Evolutionary conservation across 306 rosid genomes (phyloP).

Genomic region (Spatholobus suberectus): DNA sequence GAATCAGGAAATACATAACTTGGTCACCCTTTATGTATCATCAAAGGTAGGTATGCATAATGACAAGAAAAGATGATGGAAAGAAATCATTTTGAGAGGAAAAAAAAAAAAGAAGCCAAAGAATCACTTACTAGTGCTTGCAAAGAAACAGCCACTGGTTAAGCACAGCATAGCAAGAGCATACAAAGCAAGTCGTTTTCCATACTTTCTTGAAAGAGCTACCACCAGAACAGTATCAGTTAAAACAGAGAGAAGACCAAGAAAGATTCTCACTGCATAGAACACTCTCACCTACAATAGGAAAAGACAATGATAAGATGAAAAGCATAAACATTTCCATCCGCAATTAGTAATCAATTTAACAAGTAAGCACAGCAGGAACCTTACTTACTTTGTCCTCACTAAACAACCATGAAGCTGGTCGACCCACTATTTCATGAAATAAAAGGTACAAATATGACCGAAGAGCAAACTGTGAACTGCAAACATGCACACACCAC

Average conservation of each 20-base stretch:
- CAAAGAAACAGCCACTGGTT: slow-evolving; percentile 96
- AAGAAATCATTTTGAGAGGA: background rate
- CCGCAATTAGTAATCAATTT: background rate
- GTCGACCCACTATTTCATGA: slow-evolving; percentile 90
- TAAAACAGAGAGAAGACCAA: slow-evolving; percentile 80
- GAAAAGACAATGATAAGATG: slow-evolving; percentile 39
- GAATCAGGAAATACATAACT: slow-evolving; percentile 21
- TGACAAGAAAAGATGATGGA: background rate
- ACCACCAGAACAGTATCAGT: slow-evolving; percentile 87
- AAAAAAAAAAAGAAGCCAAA: slow-evolving; percentile 1
- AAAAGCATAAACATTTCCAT: slow-evolving; percentile 17
- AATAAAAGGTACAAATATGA: slow-evolving; percentile 87
- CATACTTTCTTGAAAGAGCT: slow-evolving; percentile 90
- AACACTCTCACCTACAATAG: slow-evolving; percentile 84
- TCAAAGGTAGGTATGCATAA: background rate
- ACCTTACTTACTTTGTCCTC: slow-evolving; percentile 90
- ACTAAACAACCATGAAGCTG: slow-evolving; percentile 79
- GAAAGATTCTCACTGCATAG: slow-evolving; percentile 87
- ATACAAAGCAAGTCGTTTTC: slow-evolving; percentile 89
- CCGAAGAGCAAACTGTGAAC: slow-evolving; percentile 96
- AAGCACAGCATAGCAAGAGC: slow-evolving; percentile 97
- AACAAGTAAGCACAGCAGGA: slow-evolving; percentile 11
- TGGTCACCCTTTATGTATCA: background rate
- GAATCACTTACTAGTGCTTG: slow-evolving; percentile 89
- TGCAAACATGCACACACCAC: slow-evolving; percentile 54